Evolutionary conservation across 306 rosid species (phyloP), one percentile per base, ranked within the genome.

Genomic region (Argentina anserina): DNA sequence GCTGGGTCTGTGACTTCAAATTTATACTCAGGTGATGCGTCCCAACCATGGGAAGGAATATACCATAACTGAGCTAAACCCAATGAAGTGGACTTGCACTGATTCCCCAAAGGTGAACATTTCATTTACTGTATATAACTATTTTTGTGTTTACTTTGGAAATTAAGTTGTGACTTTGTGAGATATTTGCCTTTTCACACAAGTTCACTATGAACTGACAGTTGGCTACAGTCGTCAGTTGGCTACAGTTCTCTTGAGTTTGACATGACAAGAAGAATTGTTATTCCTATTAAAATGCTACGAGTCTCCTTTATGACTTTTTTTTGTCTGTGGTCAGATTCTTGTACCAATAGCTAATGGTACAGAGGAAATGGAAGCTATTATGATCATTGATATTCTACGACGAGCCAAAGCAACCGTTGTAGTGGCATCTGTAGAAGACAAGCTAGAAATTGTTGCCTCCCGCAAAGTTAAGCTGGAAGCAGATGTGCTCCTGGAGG

Each of bases 281-380:
- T 34, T 34, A 8, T n/a, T 37, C 37, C 52, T 49, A 3, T 33
- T 14, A 23, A 34, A 49, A 31, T 70, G 49, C 50, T n/a, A 39
- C 12, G 9, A 34, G 36, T 52, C 21, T 31, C 69, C 69, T 49
- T 69, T 65, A 23, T 67, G 79, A 25, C 4, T 41, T 73, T 83
- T 64, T 74, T 72, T 77, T 62, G 12, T 72, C 41, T 34, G 65
- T 58, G 25, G 73, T 80, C 81, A 94, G 98, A 74, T 94, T 86
- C 98, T 94, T 50, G 95, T 94, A 71, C 97, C 98, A 42, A 81
- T 91, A 68, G 96, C 97, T 33, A 72, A 86, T 76, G 98, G 97
- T 63, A 78, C 85, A 4, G 98, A 94, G 90, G 98, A 94, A 87
- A 91, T 94, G 98, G 97, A 94, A 87, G 96, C 96, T 64, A 68